Conservation (phyloP, 2,329 filamentous ascomycete species). For the Scopulariopsis brevicaulis region DNA sequence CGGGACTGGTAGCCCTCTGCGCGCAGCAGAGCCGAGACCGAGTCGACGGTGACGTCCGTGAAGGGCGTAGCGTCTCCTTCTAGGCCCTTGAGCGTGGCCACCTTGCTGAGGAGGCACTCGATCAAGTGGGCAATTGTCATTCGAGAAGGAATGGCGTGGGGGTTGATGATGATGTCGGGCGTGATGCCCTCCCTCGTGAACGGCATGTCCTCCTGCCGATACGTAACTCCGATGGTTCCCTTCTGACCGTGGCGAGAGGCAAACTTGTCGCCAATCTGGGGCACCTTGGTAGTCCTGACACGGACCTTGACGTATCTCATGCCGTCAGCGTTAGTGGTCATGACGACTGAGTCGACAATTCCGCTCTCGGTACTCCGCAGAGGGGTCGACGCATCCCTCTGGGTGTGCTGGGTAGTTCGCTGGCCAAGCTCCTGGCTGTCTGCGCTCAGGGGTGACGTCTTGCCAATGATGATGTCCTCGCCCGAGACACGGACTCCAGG, state of each 20-base stretch:
- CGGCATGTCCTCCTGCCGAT: slow-evolving; percentile 96
- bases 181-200: slow-evolving; percentile 86
- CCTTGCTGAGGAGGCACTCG: slow-evolving; percentile 94
- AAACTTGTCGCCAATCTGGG: slow-evolving; percentile 98
- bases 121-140: slow-evolving; percentile 99
- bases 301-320: slow-evolving; percentile 95
- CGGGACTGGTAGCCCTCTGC: slow-evolving; percentile 92
- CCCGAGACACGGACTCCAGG: slow-evolving; percentile 91
- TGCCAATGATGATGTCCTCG: slow-evolving; percentile 98
- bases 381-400: slow-evolving; percentile 91
- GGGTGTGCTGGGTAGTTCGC: slow-evolving; percentile 78
- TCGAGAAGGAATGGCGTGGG: slow-evolving; percentile 97
- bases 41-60: slow-evolving; percentile 93
- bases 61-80: slow-evolving; percentile 98
- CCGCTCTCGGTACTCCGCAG: slow-evolving; percentile 92
- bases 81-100: slow-evolving; percentile 82
- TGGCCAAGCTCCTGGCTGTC: slow-evolving; percentile 92
- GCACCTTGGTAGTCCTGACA: slow-evolving; percentile 93
- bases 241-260: slow-evolving; percentile 98
- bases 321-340: slow-evolving; percentile 91
- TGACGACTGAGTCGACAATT: slow-evolving; percentile 85
- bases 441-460: slow-evolving; percentile 87
- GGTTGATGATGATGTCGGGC: slow-evolving; percentile 97
- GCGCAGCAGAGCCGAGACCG: slow-evolving; percentile 74
- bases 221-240: slow-evolving; percentile 97